Base-by-base conservation (phyloP, 106 monocot species). In the Dioscorea dumetorum region DNA sequence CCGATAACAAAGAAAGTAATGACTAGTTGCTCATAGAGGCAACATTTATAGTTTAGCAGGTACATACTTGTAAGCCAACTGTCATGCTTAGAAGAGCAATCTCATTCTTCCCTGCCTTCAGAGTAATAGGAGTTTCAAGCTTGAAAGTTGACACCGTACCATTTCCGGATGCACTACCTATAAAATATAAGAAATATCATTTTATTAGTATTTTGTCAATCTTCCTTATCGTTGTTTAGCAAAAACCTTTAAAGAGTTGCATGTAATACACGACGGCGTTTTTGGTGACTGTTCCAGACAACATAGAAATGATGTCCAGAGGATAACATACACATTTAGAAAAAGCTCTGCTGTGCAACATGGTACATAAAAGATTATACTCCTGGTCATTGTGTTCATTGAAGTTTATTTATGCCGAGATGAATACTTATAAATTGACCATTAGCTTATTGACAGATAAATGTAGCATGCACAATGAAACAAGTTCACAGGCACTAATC, bases 21-120 rank as follows among this genome's bases (percentile, higher is more conserved):
- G 59, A 59, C 20, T 21, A 59, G 4, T 23, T 59, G 41, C 41
- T 41, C 41, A 41, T 41, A 41, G 41, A 41, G 41, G 41, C 41
- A 41, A 41, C 41, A 41, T 28, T 28, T 28, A 54, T 54, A 18
- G 19, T 54, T 54, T 14, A 18, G 18, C 15, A 14, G 18, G 7
- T 61, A 67, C 84, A 87, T 83, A 99, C 97, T 77, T 87, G 89
- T 63, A 99, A 81, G 20, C 97, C 97, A 28, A 99, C 92, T 15
- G 97, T 90, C 92, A 99, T 93, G 76, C 97, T 90, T 69, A 99
- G 73, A 16, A 99, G 64, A 64, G 92, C 82, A 76, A 99, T 89
- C 60, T 90, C 78, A 74, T 99, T 99, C 33, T 69, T 78, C 56
- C 97, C 92, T 24, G 78, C 57, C 58, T 68, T 87, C 52, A 99